Evolutionary conservation across 2,329 filamentous ascomycete genomes (phyloP), one percentile per base, ranked within the genome.

Genomic region (Macroventuria anomochaeta): DNA sequence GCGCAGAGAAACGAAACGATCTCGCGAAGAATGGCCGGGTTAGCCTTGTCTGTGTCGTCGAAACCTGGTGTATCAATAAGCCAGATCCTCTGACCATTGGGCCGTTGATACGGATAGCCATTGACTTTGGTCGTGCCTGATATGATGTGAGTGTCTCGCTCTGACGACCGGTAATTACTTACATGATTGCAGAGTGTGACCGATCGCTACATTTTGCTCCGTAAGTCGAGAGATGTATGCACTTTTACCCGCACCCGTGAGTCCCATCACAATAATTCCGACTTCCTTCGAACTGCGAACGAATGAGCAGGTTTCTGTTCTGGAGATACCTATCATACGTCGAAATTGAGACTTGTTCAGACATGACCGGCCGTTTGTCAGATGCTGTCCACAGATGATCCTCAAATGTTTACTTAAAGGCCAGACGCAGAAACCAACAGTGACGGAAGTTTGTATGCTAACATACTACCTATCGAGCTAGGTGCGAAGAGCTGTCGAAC

Each of bases 51-150:
- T 0, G 77, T 80, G 47, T 81, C 79, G 25, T 79, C 73, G 55
- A 82, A 81, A 1, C 79, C 79, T 0, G 79, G 79, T 0, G 79
- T 81, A 56, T 81, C 79, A 53, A 81, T 71, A 12, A 79, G 62
- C 26, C 38, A 55, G 12, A 51, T 33, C 21, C 33, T 25, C 6
- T 46, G 21, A 18, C 23, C 33, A 21, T 25, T 43, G 5, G 40
- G 4, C 2, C 17, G 29, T 10, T 23, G 15, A 13, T 23, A 43
- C 7, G 18, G 40, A 25, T 43, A 43, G 17, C 28, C 28, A 15
- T 32, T 15, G 2, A 31, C 40, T 12, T 31, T 21, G 8, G 12
- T 5, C 2, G 40, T 43, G 12, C 40, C 40, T 43, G 18, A 2
- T 7, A n/a, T 5, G 15, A 4, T n/a, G 21, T 21, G 15, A 31